Evolutionary conservation across 108 stramenopile species (phyloP), one percentile per base, ranked within the genome.

Genomic region (Cyclotella kingstonii): DNA sequence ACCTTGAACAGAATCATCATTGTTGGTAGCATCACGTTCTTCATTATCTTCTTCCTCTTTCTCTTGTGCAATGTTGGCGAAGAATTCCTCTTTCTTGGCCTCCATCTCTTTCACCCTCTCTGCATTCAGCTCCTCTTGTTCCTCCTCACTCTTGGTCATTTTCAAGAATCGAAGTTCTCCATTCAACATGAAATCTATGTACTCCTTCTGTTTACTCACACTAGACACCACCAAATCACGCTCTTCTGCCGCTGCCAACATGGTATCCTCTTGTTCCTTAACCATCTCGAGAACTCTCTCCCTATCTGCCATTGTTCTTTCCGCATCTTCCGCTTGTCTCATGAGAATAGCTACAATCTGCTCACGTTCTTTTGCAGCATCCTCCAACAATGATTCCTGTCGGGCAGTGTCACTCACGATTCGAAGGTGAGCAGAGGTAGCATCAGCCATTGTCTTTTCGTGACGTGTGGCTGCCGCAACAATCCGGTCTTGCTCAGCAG

Each of bases 401-500:
- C 69, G 46, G 8, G 68, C 36, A 14, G 84, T 82, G 29, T 84
- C 70, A 5, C 60, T 43, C 23, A 85, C 67, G 48, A 87, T 81
- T 21, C 61, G 33, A 1, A 65, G 77, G 49, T 90, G 84, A 2
- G 65, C 55, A 38, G 77, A 61, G 48, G 69, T 31, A 9, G 75
- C 77, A 11, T 43, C 31, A 21, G 58, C 60, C 70, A 87, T 84
- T 45, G 68, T 75, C 22, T 54, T 40, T 44, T 87, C 86, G 43
- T 91, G 81, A 8, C 41, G 44, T 8, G 68, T 70, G 11, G 83
- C 74, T 8, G 81, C 73, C 26, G 70, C 64, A 23, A 89, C 64
- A 36, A 89, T 89, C 9, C 72, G 60, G 22, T 81, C 76, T 58
- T 89, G 88, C 51, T 93, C 79, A 2, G 58, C 38, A 3, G 78